phyloP scores from a whole-genome alignment of 495 filamentous ascomycete genomes.

The Corynascus novoguineensis region DNA sequence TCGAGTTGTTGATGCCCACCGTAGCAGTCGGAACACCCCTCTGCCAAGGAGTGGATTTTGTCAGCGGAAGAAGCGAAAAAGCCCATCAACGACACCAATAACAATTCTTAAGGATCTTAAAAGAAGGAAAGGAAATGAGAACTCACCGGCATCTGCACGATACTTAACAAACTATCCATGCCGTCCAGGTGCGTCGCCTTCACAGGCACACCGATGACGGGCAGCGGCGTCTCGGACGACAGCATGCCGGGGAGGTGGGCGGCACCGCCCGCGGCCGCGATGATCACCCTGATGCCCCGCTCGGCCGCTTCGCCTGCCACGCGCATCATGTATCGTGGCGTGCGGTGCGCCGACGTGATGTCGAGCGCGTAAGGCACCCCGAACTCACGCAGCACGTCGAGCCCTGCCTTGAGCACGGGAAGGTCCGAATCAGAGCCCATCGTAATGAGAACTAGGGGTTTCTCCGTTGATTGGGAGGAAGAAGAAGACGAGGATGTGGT shows the following conservation, averaged over 20 bases:
- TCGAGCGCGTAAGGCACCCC: constrained; percentile 67
- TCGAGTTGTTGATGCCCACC: constrained; percentile 88
- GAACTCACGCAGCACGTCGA: constrained; percentile 71
- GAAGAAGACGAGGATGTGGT: constrained; percentile 15
- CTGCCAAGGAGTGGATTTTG: too few species aligned
- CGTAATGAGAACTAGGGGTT: constrained; percentile 68
- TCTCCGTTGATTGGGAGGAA: not conserved
- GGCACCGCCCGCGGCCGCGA: constrained; percentile 89
- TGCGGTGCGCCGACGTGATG: constrained; percentile 93
- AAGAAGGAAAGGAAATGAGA: constrained; percentile 15
- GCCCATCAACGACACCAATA: not conserved
- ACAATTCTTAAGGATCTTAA: not conserved
- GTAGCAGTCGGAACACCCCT: constrained; percentile 78
- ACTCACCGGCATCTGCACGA: constrained; percentile 80
- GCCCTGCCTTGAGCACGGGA: constrained; percentile 65
- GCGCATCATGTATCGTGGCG: constrained; percentile 72
- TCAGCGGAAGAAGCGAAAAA: too few species aligned
- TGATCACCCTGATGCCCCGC: constrained; percentile 78
- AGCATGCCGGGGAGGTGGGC: constrained; percentile 93
- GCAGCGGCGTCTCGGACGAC: constrained; percentile 76
- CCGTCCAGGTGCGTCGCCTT: constrained; percentile 83
- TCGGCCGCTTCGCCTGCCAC: constrained; percentile 65
- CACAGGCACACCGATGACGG: constrained; percentile 89
- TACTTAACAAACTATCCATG: constrained; percentile 81
- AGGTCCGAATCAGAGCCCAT: constrained; percentile 97